These are phyloP conservation scores for Candida lessepsii DNA, from an alignment of 805 yeast species.

Conservation along the genomic window DNA sequence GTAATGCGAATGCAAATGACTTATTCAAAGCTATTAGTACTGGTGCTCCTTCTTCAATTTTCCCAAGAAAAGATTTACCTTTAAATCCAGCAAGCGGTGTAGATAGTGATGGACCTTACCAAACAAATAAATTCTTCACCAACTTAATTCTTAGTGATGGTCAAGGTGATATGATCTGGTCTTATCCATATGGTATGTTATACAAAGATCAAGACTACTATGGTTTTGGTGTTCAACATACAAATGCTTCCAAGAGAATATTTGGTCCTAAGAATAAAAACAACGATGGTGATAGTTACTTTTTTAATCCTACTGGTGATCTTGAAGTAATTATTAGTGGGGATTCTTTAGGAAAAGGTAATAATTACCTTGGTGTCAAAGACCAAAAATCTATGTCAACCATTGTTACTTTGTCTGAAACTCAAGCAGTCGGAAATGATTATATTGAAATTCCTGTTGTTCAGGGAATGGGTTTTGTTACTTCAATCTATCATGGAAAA, in stretches of 20 bases:
- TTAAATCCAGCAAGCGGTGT: conserved; percentile 50
- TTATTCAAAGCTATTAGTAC: conserved; percentile 49
- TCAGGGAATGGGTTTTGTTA: conserved; percentile 82
- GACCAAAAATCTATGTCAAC: conserved; percentile 54
- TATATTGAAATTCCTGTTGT: conserved; percentile 58
- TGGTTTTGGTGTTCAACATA: conserved; percentile 66
- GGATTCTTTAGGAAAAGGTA: conserved; percentile 38
- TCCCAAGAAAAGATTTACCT: conserved; percentile 44
- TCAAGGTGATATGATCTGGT: conserved; percentile 55
- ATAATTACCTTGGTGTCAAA: conserved; percentile 41
- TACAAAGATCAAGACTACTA: conserved; percentile 46
- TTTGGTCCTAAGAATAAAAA: conserved; percentile 51
- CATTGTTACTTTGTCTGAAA: conserved; percentile 39
- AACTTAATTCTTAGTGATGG: conserved; percentile 44
- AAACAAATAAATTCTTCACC: conserved; percentile 76
- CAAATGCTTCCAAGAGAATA: conserved; percentile 41
- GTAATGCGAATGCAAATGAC: conserved; percentile 27
- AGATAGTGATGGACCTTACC: conserved; percentile 41
- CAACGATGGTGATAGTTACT: conserved; percentile 45
- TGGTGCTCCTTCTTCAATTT: conserved; percentile 38
- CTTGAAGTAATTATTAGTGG: conserved; percentile 60
- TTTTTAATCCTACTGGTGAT: conserved; percentile 54
- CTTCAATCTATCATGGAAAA: conserved; percentile 54
- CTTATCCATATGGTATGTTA: conserved; percentile 68
- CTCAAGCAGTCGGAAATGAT: conserved; percentile 30